Conservation (phyloP, 306 rosid genomes). For the Cicer pinnatifidum region DNA sequence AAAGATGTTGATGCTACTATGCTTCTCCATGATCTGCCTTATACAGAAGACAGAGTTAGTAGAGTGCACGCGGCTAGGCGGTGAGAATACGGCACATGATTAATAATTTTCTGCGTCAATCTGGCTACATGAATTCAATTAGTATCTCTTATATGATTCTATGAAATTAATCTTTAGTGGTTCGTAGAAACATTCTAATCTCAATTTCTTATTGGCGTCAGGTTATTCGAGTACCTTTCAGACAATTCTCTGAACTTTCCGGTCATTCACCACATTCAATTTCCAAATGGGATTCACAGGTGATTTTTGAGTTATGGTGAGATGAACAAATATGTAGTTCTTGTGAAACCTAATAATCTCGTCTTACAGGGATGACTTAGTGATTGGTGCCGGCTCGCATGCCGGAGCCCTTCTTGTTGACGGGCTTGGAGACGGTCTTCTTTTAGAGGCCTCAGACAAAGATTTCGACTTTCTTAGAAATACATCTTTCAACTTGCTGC, state of each 20-base stretch:
- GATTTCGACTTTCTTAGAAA: conserved; percentile 87
- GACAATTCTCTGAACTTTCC: conserved; percentile 79
- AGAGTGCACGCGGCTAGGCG: conserved; percentile 97
- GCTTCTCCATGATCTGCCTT: conserved; percentile 87
- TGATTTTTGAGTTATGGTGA: conserved; percentile 43
- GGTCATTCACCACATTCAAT: conserved; percentile 89
- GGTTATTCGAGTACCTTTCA: conserved; percentile 82
- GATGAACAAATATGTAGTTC: conserved; percentile 19
- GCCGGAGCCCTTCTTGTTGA: conserved; percentile 95
- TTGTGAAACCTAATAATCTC: conserved; percentile 31
- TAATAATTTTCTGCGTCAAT: conserved; percentile 33
- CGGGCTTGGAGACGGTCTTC: conserved; percentile 96
- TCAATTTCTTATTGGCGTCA: conserved; percentile 42
- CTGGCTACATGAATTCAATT: conserved; percentile 20
- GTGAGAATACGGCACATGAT: conserved; percentile 51
- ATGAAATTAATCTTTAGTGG: neutral
- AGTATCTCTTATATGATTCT: conserved; percentile 11
- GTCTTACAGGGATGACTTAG: conserved; percentile 82
- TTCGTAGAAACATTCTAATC: conserved; percentile 30
- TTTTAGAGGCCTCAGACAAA: conserved; percentile 79
- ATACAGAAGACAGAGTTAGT: conserved; percentile 67
- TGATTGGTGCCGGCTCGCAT: conserved; percentile 86
- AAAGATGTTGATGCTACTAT: conserved; percentile 78
- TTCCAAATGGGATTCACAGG: conserved; percentile 88
- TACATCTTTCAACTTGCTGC: conserved; percentile 95